phyloP scores from a whole-genome alignment of 148 eudicot species.

The Diospyros kaki region DNA sequence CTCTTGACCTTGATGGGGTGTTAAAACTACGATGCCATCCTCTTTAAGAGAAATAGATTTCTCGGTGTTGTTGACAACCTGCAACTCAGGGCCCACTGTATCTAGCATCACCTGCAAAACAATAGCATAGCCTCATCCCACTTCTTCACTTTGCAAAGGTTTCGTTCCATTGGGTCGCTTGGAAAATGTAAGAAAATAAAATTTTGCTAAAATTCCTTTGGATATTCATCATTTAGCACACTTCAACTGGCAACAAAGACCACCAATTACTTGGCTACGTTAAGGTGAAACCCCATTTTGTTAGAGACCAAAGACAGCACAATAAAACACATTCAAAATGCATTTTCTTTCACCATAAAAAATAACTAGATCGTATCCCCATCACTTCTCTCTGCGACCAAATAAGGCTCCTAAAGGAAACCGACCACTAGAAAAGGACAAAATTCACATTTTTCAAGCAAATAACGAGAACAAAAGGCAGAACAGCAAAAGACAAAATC shows the following conservation, averaged over 20 bases:
- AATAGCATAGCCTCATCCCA: neutral
- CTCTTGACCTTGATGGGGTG: constrained; percentile 51
- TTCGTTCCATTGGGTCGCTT: neutral
- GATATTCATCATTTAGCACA: neutral
- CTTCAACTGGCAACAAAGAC: neutral
- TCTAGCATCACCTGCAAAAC: constrained; percentile 67
- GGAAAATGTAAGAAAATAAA: neutral
- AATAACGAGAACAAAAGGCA: neutral
- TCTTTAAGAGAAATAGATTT: constrained; percentile 50
- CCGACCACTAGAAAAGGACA: neutral
- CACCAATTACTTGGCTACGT: neutral
- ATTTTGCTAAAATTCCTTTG: too few species aligned
- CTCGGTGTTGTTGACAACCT: constrained; percentile 53
- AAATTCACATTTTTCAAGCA: neutral
- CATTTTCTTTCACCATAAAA: neutral
- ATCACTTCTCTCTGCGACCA: neutral
- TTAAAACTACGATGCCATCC: constrained; percentile 49
- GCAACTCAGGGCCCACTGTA: constrained; percentile 65
- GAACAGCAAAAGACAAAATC: neutral
- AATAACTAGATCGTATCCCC: neutral
- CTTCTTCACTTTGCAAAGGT: neutral
- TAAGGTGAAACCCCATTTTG: neutral
- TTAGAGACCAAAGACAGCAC: neutral
- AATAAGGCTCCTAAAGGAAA: neutral
- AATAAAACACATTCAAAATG: neutral